phyloP scores from a whole-genome alignment of 169 alveolate genomes.

The Eimeria zaria region DNA sequence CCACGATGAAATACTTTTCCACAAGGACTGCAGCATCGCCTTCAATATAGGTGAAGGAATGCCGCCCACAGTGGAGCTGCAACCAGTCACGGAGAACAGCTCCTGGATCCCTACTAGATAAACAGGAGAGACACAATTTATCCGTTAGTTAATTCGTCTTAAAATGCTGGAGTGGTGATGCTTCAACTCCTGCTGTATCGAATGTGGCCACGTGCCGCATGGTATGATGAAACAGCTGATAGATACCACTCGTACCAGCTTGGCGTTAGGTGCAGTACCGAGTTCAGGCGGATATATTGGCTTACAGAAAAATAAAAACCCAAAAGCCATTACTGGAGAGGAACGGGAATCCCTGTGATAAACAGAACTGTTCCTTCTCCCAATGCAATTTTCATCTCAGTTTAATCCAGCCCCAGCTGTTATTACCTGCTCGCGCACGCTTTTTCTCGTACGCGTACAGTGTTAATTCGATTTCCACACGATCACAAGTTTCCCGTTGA shows the following conservation, averaged over 20 bases:
- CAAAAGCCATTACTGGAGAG: not conserved
- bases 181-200: not conserved
- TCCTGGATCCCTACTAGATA: not conserved
- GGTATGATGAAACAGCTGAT: not conserved
- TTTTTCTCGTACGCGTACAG: not conserved
- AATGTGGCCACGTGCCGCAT: not conserved
- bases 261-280: conserved; percentile 9
- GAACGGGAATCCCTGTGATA: conserved; percentile 1
- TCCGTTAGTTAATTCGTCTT: not conserved
- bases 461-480: not conserved
- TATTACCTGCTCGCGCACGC: not conserved
- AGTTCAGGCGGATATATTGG: conserved; percentile 2
- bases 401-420: conserved; percentile 19
- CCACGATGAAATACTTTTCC: conserved; percentile 69
- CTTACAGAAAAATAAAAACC: not conserved
- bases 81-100: conserved; percentile 21
- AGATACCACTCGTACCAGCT: not conserved
- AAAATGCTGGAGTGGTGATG: not conserved
- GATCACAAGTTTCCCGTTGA: not conserved
- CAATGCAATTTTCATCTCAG: not conserved
- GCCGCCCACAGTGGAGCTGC: conserved; percentile 20
- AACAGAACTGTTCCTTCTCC: conserved; percentile 9
- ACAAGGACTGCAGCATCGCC: conserved; percentile 76
- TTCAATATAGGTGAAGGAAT: conserved; percentile 14
- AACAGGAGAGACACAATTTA: not conserved